Percentiles rank a stretch among this genome's conserved stretches.
Conservation (phyloP, 2,329 filamentous ascomycete species). For the Aspergillus tubingensis region DNA sequence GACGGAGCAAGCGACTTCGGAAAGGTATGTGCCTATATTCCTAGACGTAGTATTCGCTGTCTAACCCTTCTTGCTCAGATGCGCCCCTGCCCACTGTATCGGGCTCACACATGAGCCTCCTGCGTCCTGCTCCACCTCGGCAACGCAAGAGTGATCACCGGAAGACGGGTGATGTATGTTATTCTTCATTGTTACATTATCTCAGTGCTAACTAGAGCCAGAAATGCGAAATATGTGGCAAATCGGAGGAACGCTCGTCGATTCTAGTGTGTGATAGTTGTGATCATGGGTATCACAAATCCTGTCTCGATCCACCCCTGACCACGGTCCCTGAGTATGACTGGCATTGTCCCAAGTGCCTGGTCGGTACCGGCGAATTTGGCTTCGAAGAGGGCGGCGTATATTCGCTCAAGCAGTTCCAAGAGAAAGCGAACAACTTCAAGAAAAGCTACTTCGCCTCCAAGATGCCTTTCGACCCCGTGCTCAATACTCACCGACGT, state of each 20-base stretch:
- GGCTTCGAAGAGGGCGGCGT: conserved; percentile 96
- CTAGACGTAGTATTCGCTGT: background rate
- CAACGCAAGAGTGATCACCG: conserved; percentile 57
- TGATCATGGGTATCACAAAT: conserved; percentile 82
- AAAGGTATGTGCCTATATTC: conserved; percentile 60
- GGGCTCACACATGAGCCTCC: conserved; percentile 94
- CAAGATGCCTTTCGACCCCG: conserved; percentile 84
- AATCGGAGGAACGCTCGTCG: conserved; percentile 68
- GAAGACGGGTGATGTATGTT: conserved; percentile 59
- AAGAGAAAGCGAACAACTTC: conserved; percentile 93
- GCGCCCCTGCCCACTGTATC: conserved; percentile 73
- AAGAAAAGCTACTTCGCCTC: conserved; percentile 91
- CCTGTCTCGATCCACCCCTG: conserved; percentile 84
- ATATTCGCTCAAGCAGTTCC: conserved; percentile 93
- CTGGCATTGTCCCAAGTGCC: conserved; percentile 93
- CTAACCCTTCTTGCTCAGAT: conserved; percentile 36
- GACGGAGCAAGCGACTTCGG: conserved; percentile 89
- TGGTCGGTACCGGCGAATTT: conserved; percentile 95
- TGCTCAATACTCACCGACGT: conserved; percentile 75
- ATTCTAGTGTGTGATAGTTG: conserved; percentile 88
- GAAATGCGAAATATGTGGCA: conserved; percentile 86
- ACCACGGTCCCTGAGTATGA: conserved; percentile 77
- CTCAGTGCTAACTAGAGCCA: conserved; percentile 41
- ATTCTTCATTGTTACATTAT: background rate
- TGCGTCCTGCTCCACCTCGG: conserved; percentile 72